Evolutionary conservation across 306 rosid species (phyloP).

Genomic region (Prunus dulcis): DNA sequence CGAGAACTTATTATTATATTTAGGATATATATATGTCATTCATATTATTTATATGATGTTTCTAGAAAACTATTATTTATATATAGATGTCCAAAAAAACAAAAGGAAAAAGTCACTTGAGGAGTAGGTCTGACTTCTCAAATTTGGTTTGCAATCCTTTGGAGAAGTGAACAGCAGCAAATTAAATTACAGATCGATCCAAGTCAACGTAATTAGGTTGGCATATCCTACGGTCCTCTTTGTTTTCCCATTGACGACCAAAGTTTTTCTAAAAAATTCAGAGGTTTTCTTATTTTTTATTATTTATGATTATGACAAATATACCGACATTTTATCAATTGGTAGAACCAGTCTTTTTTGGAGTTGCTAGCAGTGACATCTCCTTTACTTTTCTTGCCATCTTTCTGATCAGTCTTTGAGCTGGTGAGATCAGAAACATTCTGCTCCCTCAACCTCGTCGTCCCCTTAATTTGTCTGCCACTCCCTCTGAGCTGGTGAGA

Average conservation of each 20-base stretch:
- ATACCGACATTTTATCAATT: background rate
- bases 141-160: too few species aligned
- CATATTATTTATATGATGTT: too few species aligned
- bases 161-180: too few species aligned
- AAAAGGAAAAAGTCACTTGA: too few species aligned
- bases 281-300: background rate
- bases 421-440: background rate
- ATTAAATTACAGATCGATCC: background rate
- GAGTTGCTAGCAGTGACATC: background rate
- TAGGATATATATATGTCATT: too few species aligned
- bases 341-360: background rate
- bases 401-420: background rate
- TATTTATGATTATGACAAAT: background rate
- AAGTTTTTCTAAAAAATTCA: background rate
- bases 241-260: background rate
- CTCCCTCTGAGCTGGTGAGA: too few species aligned
- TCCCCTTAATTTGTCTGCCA: background rate
- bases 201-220: background rate
- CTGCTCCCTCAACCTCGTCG: background rate
- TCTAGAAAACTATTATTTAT: too few species aligned
- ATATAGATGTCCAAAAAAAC: too few species aligned
- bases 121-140: too few species aligned
- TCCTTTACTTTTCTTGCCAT: background rate
- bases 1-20: too few species aligned
- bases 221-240: background rate